Evolutionary conservation across 805 yeast species (phyloP).

Genomic region (Tetrapisispora taiwanensis): DNA sequence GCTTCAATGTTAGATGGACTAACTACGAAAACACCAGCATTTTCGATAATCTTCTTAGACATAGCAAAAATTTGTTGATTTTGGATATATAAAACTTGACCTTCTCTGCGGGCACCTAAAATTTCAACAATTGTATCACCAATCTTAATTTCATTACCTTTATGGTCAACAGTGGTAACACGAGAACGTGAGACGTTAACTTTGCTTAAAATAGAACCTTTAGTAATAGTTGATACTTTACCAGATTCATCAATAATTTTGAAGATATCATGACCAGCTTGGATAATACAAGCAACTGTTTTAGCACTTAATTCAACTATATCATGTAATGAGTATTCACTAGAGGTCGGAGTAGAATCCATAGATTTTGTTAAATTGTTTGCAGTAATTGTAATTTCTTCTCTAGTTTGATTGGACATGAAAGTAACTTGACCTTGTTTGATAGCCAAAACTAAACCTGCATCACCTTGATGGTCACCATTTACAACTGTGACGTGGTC

Average conservation of each 20-base stretch:
- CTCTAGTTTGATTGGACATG: constrained; percentile 77
- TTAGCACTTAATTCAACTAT: constrained; percentile 80
- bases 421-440: constrained; percentile 80
- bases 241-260: constrained; percentile 78
- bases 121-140: constrained; percentile 91
- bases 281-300: constrained; percentile 79
- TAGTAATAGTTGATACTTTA: constrained; percentile 56
- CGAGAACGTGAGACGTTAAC: constrained; percentile 60
- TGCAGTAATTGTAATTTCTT: constrained; percentile 87
- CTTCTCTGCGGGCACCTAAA: constrained; percentile 78
- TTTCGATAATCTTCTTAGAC: constrained; percentile 69
- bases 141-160: constrained; percentile 73
- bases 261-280: constrained; percentile 80
- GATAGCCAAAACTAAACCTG: constrained; percentile 83
- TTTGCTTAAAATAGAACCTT: constrained; percentile 75
- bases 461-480: constrained; percentile 87
- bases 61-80: constrained; percentile 70
- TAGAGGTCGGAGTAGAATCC: constrained; percentile 69
- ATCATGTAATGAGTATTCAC: constrained; percentile 79
- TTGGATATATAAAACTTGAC: constrained; percentile 78
- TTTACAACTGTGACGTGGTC: constrained; percentile 89
- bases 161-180: constrained; percentile 77
- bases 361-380: constrained; percentile 84
- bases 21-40: constrained; percentile 84
- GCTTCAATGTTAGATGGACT: constrained; percentile 69